phyloP scores from a whole-genome alignment of 2,329 filamentous ascomycete species.

The Whalleya microplaca region DNA sequence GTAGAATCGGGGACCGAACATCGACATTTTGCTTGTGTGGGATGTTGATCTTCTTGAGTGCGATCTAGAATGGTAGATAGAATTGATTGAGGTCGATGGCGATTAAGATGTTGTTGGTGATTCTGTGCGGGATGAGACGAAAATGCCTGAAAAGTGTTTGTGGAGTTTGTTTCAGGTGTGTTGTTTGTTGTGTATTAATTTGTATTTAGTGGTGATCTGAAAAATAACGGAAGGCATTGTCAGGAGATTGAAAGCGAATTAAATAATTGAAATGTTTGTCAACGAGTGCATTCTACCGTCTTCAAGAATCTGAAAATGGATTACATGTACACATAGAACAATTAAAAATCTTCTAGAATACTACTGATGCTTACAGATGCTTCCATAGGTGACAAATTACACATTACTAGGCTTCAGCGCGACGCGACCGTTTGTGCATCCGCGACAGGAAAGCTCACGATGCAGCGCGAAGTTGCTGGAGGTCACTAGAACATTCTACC shows the following conservation, averaged over 20 bases:
- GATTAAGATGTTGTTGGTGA: slow-evolving; percentile 27
- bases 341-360: slow-evolving; percentile 32
- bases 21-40: slow-evolving; percentile 55
- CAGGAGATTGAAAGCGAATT: slow-evolving; percentile 25
- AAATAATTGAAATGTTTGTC: slow-evolving; percentile 35
- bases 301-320: slow-evolving; percentile 32
- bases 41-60: slow-evolving; percentile 20
- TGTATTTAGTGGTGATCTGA: slow-evolving; percentile 34
- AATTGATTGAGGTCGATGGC: slow-evolving; percentile 16
- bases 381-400: slow-evolving; percentile 18
- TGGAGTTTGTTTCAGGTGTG: slow-evolving; percentile 13
- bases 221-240: slow-evolving; percentile 20
- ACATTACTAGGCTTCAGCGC: slow-evolving; percentile 9
- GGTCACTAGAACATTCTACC: slow-evolving; percentile 36
- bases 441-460: slow-evolving; percentile 24
- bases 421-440: slow-evolving; percentile 11
- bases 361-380: slow-evolving; percentile 26
- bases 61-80: slow-evolving; percentile 14
- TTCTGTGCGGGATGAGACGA: slow-evolving; percentile 15
- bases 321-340: slow-evolving; percentile 16
- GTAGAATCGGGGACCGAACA: slow-evolving; percentile 61
- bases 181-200: slow-evolving; percentile 19
- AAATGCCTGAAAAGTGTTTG: slow-evolving; percentile 1
- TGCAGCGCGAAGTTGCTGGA: slow-evolving; percentile 31
- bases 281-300: slow-evolving; percentile 26